Conservation (phyloP, 225 moss, liverwort and hornwort genomes). For the Sphagnum tenellum region DNA sequence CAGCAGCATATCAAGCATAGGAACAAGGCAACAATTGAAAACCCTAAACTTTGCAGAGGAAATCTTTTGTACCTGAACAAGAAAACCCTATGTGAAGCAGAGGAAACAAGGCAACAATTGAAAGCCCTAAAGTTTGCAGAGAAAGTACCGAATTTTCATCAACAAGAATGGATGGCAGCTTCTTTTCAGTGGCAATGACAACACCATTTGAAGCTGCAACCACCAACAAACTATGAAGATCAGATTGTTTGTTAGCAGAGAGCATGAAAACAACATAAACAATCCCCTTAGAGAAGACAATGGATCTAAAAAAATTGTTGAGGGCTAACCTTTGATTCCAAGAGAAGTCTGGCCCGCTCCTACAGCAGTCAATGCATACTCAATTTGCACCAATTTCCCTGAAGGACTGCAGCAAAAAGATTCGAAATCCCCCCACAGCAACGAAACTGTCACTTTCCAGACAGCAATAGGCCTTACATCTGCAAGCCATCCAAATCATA, state of each 20-base stretch:
- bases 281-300: too few species aligned
- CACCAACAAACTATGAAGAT: background rate
- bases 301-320: background rate
- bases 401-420: constrained; percentile 40
- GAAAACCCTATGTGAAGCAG: constrained; percentile 15
- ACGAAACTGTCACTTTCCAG: too few species aligned
- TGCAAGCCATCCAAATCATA: too few species aligned
- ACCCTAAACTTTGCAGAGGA: background rate
- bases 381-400: constrained; percentile 94
- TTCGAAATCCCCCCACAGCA: background rate
- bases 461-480: too few species aligned
- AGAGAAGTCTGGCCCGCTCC: constrained; percentile 97
- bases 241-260: background rate
- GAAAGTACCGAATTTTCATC: constrained; percentile 73
- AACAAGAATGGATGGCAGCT: constrained; percentile 82
- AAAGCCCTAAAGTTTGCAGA: background rate
- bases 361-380: constrained; percentile 97
- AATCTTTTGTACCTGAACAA: too few species aligned
- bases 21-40: background rate
- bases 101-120: background rate
- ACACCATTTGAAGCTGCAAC: constrained; percentile 80
- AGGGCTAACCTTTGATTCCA: constrained; percentile 63
- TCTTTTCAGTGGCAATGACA: constrained; percentile 90
- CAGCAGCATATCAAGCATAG: background rate
- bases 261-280: background rate